Evolutionary conservation across 192 early-diverging fungal genomes (phyloP).

Genomic region (Linnemannia exigua): DNA sequence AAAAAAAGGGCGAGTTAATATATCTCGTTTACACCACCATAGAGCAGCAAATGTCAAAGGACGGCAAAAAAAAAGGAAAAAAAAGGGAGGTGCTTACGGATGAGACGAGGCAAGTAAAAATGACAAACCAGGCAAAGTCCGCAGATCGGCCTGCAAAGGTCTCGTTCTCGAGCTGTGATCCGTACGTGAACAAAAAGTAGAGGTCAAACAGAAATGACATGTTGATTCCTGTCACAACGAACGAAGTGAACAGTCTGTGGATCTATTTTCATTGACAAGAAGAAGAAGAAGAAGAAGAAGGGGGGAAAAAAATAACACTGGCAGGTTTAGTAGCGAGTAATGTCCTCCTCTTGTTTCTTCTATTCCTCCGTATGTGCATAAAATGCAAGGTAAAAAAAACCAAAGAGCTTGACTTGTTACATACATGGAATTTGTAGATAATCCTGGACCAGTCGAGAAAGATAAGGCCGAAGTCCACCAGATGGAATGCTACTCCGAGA

Average conservation of each 20-base stretch:
- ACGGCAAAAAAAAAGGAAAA: too few relatives aligned
- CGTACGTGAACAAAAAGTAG: conserved; percentile 83
- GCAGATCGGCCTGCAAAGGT: conserved; percentile 77
- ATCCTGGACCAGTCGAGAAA: conserved; percentile 68
- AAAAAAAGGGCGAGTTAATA: too few relatives aligned
- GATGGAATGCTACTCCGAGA: conserved; percentile 54
- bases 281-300: too few relatives aligned
- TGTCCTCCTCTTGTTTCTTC: too few relatives aligned
- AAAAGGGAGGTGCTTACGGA: conserved; percentile 53
- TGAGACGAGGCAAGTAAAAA: conserved; percentile 68
- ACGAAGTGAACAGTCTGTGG: conserved; percentile 83
- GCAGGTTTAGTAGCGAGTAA: too few relatives aligned
- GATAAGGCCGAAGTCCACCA: conserved; percentile 57
- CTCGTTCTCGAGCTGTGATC: conserved; percentile 75
- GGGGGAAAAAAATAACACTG: not conserved
- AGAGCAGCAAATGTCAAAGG: not conserved
- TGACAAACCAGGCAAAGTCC: conserved; percentile 85
- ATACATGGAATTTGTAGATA: conserved; percentile 72
- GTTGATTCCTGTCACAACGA: conserved; percentile 67
- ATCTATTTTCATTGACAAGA: too few relatives aligned
- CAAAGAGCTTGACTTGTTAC: not conserved
- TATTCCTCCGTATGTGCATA: too few relatives aligned
- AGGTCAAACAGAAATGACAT: conserved; percentile 76
- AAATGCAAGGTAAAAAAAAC: not conserved
- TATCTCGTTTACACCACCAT: too few relatives aligned